Base-by-base conservation (phyloP, 129 eudicot genomes). In the Centaurea solstitialis region DNA sequence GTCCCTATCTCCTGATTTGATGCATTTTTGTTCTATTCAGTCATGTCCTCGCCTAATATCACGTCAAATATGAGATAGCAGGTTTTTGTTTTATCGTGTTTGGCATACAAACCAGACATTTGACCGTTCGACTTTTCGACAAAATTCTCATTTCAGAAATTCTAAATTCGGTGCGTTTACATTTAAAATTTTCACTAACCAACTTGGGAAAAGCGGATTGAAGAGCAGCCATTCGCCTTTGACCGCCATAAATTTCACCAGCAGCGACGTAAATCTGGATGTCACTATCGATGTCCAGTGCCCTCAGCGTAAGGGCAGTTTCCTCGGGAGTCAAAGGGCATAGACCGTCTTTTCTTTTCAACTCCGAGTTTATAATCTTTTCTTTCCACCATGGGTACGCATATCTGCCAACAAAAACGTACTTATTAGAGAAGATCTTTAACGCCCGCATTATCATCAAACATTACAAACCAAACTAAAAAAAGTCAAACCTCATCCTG, bases 361-460 rank as follows among this genome's bases (percentile, higher is more conserved):
- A 68, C 47, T 89, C 96, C 0, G 99, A 92, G 79, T 94, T 85
- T 79, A 94, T 92, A 61, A 90, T 87, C 89, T 94, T 94, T 85
- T 94, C 99, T 85, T 90, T 94, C 99, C 99, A 94, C 99, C 99
- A 94, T 17, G 97, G 99, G 65, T 92, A 92, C 18, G 99, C 97
- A 87, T 94, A 94, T 83, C 99, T 92, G 84, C 61, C 30, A 72
- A 80, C 23, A 21, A 26, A 22, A 28, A 24, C 38, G 68, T 33
- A 43, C 43, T 75, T 70, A 81, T 24, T 0, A 22, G 28, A 39
- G 2, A 35, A 76, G 10, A 30, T 43, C 28, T 33, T 33, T 1
- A 53, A 53, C 7, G 8, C 21, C 64, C 64, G 5, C 1, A 57
- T 57, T 5, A 53, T 17, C n/a, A 53, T 53, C 41, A 28, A 38